phyloP scores from a whole-genome alignment of 768 basidiomycete genomes.

The Kwoniella europaea region DNA sequence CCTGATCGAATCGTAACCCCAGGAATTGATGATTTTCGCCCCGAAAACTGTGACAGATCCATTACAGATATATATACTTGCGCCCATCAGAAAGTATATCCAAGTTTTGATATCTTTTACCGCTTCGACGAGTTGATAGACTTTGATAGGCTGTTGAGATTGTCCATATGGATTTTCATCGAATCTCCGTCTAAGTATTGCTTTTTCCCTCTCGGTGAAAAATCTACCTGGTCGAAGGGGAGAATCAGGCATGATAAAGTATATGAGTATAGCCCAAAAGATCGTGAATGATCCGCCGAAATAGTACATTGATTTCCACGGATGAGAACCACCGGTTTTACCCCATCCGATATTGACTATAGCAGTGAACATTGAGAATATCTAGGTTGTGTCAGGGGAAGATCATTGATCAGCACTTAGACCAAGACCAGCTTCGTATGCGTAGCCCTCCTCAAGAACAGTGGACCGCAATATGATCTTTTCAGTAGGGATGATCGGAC shows the following conservation, averaged over 20 bases:
- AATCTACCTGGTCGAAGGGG: conserved; percentile 48
- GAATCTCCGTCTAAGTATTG: conserved; percentile 37
- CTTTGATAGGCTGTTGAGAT: conserved; percentile 39
- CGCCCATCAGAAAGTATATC: conserved; percentile 55
- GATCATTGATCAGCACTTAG: background rate
- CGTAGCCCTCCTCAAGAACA: too few relatives aligned
- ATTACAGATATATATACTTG: conserved; percentile 54
- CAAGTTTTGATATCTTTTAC: conserved; percentile 56
- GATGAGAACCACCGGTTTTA: conserved; percentile 31
- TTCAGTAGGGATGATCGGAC: background rate
- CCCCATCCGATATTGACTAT: conserved; percentile 59
- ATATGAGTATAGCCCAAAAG: conserved; percentile 51
- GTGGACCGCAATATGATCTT: too few relatives aligned
- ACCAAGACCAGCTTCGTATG: too few relatives aligned
- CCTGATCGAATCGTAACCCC: conserved; percentile 53
- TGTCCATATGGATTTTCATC: conserved; percentile 42
- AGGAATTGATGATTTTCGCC: conserved; percentile 56
- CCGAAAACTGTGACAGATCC: conserved; percentile 57
- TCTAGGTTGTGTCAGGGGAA: conserved; percentile 11
- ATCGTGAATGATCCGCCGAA: conserved; percentile 57
- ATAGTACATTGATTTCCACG: conserved; percentile 57
- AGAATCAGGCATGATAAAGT: conserved; percentile 54
- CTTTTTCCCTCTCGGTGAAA: conserved; percentile 49
- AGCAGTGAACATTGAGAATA: conserved; percentile 58
- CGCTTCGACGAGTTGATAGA: conserved; percentile 53